Conservation (phyloP, 805 yeast genomes). For the Kazachstania martiniae region DNA sequence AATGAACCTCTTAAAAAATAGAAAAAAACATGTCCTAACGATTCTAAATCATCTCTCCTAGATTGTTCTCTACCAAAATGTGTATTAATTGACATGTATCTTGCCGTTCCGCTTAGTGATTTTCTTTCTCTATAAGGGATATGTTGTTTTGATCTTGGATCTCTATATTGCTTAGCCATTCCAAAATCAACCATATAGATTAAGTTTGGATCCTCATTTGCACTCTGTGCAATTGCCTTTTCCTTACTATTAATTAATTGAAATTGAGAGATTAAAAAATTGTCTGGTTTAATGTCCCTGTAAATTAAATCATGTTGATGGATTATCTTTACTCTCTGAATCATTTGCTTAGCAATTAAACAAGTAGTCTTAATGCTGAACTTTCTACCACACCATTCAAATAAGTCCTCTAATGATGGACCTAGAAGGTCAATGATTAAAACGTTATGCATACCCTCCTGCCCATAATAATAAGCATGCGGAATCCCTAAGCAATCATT, state of each 20-base stretch:
- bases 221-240: constrained; percentile 1
- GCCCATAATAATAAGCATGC: constrained; percentile 95
- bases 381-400: constrained; percentile 96
- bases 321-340: constrained; percentile 70
- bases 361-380: constrained; percentile 83
- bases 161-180: constrained; percentile 97
- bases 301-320: constrained; percentile 88
- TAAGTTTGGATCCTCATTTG: constrained; percentile 50
- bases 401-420: constrained; percentile 89
- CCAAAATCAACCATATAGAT: constrained; percentile 94
- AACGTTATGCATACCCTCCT: constrained; percentile 93
- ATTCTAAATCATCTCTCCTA: constrained; percentile 92
- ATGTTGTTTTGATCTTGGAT: constrained; percentile 89
- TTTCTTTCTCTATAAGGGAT: constrained; percentile 95
- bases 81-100: constrained; percentile 96
- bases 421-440: constrained; percentile 90
- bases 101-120: constrained; percentile 94
- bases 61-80: constrained; percentile 96
- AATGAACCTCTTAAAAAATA: constrained; percentile 87
- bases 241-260: constrained; percentile 50
- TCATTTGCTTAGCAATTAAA: constrained; percentile 92
- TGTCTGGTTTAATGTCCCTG: constrained; percentile 96
- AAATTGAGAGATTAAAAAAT: constrained; percentile 51
- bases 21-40: constrained; percentile 92
- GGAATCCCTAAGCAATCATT: constrained; percentile 83